These are phyloP conservation scores for Coniochaeta pulveracea DNA, from an alignment of 2,329 filamentous ascomycete species.

Conservation along the genomic window DNA sequence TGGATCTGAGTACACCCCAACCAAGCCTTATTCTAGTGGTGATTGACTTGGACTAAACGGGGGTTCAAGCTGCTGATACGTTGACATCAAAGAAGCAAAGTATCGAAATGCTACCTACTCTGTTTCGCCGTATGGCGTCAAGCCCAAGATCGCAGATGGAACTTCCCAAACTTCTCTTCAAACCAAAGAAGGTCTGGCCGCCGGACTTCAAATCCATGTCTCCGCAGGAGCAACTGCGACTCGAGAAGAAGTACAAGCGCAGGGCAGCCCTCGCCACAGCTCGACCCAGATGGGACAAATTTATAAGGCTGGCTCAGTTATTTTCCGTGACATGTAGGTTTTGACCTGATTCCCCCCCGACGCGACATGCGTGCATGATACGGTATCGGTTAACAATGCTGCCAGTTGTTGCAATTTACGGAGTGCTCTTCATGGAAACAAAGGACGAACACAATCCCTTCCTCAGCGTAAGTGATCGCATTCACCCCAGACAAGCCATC, in stretches of 20 bases:
- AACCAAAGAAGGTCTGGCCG: slow-evolving; percentile 64
- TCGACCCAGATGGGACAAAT: slow-evolving; percentile 54
- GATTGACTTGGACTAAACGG: too few species aligned
- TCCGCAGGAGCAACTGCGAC: slow-evolving; percentile 61
- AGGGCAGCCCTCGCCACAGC: slow-evolving; percentile 50
- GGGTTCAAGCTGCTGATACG: too few species aligned
- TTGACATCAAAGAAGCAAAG: too few species aligned
- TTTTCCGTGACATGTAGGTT: slow-evolving; percentile 41
- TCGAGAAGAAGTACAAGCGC: slow-evolving; percentile 70
- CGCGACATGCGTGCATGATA: too few species aligned
- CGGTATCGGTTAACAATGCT: neutral
- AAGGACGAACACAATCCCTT: slow-evolving; percentile 34
- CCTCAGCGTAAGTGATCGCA: slow-evolving; percentile 29
- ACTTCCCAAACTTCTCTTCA: slow-evolving; percentile 28
- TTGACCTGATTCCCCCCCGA: too few species aligned
- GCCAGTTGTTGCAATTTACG: slow-evolving; percentile 41
- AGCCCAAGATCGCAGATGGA: slow-evolving; percentile 13
- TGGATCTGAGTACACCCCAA: too few species aligned
- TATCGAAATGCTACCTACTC: slow-evolving; percentile 39
- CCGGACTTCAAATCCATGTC: slow-evolving; percentile 63
- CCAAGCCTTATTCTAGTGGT: too few species aligned
- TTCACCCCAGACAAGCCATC: slow-evolving; percentile 1
- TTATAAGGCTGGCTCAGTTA: slow-evolving; percentile 53
- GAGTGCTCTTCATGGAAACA: slow-evolving; percentile 53
- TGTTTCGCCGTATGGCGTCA: slow-evolving; percentile 28